Percentiles rank a stretch among this genome's conserved stretches.
Conservation (phyloP, 169 alveolate genomes). For the Plasmodium knowlesi region DNA sequence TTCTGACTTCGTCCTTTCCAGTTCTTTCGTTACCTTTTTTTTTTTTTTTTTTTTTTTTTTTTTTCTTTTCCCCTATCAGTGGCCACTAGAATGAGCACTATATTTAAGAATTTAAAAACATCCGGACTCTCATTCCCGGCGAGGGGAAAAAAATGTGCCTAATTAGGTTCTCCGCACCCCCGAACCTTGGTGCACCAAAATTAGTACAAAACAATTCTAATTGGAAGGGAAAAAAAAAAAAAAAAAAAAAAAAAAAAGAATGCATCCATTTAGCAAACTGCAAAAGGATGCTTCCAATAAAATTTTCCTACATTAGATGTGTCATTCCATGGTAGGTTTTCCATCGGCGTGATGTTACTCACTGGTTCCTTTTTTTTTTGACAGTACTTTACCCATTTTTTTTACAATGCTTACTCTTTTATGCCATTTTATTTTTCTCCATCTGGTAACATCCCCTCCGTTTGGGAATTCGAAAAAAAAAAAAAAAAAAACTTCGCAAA, state of each 20-base stretch:
- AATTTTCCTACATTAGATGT: background rate
- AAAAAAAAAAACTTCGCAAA: background rate
- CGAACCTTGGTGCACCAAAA: background rate
- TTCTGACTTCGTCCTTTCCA: background rate
- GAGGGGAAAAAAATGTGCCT: background rate
- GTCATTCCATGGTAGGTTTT: background rate
- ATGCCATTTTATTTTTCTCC: background rate
- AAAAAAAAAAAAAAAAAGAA: too few species aligned
- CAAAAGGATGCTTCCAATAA: background rate
- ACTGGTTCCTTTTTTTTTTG: background rate
- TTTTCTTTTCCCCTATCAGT: background rate
- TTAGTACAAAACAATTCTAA: background rate
- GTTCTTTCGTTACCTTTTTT: background rate
- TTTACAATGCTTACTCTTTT: background rate
- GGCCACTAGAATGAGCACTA: background rate
- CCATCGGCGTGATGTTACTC: background rate
- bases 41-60: too few species aligned
- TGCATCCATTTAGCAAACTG: background rate
- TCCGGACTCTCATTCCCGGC: background rate
- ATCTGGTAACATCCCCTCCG: background rate
- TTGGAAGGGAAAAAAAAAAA: background rate
- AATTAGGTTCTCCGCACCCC: background rate
- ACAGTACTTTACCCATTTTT: background rate
- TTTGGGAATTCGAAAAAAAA: background rate
- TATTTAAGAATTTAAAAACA: background rate